Evolutionary conservation across 2,329 filamentous ascomycete genomes (phyloP).

Genomic region (Orbilia ellipsospora): DNA sequence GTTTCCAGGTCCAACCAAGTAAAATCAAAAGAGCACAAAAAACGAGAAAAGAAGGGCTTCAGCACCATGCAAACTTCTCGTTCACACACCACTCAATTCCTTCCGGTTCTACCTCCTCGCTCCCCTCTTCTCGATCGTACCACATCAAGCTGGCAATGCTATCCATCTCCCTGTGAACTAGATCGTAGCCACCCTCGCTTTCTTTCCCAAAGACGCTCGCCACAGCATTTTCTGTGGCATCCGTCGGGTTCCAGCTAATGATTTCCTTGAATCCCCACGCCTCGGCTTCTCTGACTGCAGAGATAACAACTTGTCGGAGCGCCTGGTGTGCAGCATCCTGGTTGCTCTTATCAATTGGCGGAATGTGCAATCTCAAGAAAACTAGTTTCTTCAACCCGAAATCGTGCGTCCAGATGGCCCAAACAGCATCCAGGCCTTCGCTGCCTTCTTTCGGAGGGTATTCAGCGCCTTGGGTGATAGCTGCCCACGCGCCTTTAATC

Average conservation of each 20-base stretch:
- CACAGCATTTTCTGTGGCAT: slow-evolving; percentile 30
- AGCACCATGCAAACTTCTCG: slow-evolving; percentile 55
- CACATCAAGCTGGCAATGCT: slow-evolving; percentile 55
- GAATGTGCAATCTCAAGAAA: slow-evolving; percentile 41
- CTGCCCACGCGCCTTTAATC: slow-evolving; percentile 42
- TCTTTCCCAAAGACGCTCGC: slow-evolving; percentile 41
- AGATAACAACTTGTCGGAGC: slow-evolving; percentile 29
- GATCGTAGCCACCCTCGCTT: slow-evolving; percentile 30
- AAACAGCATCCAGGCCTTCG: slow-evolving; percentile 41
- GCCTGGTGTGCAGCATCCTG: slow-evolving; percentile 22
- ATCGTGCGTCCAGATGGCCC: slow-evolving; percentile 53
- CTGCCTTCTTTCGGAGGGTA: slow-evolving; percentile 43
- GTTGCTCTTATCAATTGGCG: slow-evolving; percentile 30
- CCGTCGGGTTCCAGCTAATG: slow-evolving; percentile 51
- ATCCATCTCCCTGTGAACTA: slow-evolving; percentile 53
- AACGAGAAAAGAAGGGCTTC: slow-evolving; percentile 19
- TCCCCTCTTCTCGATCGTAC: slow-evolving; percentile 38
- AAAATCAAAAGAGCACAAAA: neutral
- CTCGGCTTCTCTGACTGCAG: slow-evolving; percentile 36
- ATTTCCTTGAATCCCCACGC: slow-evolving; percentile 48
- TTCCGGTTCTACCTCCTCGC: slow-evolving; percentile 43
- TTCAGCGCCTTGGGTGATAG: slow-evolving; percentile 27
- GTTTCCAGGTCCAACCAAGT: neutral
- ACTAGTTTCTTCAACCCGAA: slow-evolving; percentile 44
- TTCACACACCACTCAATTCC: slow-evolving; percentile 51